Conservation (phyloP, 441 rosid genomes). For the Rhodomyrtus psidioides region DNA sequence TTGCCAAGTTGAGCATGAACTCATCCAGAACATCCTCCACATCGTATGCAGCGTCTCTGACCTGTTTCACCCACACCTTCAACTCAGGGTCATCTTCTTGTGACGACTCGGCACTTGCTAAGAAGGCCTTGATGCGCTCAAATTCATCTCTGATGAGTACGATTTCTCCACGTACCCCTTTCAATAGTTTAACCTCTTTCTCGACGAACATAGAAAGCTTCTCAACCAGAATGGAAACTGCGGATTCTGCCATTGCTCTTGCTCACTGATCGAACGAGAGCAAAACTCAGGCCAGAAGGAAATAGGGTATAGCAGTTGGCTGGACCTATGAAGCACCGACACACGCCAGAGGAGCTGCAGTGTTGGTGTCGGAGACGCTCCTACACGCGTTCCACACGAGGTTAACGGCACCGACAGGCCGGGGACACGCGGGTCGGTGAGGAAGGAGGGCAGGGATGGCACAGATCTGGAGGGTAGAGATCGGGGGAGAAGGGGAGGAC, state of each 20-base stretch:
- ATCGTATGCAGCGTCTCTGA: neutral
- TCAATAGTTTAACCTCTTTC: neutral
- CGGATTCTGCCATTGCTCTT: neutral
- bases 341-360: too few relatives aligned
- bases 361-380: too few relatives aligned
- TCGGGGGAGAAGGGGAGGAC: too few relatives aligned
- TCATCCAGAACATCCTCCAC: neutral
- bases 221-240: neutral
- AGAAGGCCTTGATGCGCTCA: neutral
- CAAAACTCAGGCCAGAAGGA: neutral
- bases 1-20: neutral
- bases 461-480: too few relatives aligned
- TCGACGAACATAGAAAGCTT: neutral
- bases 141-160: neutral
- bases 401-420: too few relatives aligned
- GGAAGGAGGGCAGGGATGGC: too few relatives aligned
- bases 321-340: too few relatives aligned
- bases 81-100: neutral
- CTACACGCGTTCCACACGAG: too few relatives aligned
- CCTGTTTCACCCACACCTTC: neutral
- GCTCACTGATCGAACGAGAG: neutral
- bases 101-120: neutral
- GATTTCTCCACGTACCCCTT: neutral
- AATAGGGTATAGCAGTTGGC: neutral
- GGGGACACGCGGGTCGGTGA: too few relatives aligned